Evolutionary conservation across 1,139 yeast species (phyloP).

Genomic region (Suhomyces atakaporum): DNA sequence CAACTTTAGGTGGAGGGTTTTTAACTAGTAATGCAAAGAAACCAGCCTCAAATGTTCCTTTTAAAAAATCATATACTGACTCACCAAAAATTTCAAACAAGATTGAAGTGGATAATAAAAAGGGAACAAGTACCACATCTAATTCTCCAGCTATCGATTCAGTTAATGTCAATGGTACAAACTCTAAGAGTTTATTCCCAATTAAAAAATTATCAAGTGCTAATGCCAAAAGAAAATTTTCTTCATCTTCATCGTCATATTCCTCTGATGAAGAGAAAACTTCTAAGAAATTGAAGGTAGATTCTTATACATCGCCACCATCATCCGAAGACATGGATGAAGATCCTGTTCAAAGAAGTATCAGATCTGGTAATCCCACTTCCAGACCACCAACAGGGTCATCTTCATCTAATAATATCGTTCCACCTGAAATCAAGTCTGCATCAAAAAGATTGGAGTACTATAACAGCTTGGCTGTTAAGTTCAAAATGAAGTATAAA

Average conservation of each 20-base stretch:
- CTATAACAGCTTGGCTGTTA: slow-evolving; percentile 33
- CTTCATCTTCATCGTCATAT: slow-evolving; percentile 22
- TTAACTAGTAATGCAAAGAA: slow-evolving; percentile 14
- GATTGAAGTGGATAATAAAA: slow-evolving; percentile 5
- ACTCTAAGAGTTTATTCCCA: slow-evolving; percentile 8
- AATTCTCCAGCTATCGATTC: slow-evolving; percentile 14
- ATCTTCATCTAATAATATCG: not conserved
- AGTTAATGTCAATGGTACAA: not conserved
- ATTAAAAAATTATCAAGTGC: slow-evolving; percentile 3
- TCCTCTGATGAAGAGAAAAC: slow-evolving; percentile 23
- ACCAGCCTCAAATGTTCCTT: slow-evolving; percentile 12
- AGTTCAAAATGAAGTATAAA: slow-evolving; percentile 39
- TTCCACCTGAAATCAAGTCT: slow-evolving; percentile 14
- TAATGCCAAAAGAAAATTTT: slow-evolving; percentile 16
- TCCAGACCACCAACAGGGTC: slow-evolving; percentile 8
- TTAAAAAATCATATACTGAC: slow-evolving; percentile 24
- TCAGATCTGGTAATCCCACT: slow-evolving; percentile 12
- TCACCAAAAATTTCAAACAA: slow-evolving; percentile 19
- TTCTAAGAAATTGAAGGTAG: slow-evolving; percentile 17
- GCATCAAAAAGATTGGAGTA: slow-evolving; percentile 25
- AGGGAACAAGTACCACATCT: slow-evolving; percentile 10
- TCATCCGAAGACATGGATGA: slow-evolving; percentile 19
- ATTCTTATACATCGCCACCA: slow-evolving; percentile 21
- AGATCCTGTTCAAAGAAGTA: slow-evolving; percentile 7
- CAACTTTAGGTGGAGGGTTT: slow-evolving; percentile 27